A percentile compares a stretch with the other conserved stretches of the same genome.
These are phyloP conservation scores for Penicillium paradoxum DNA, from an alignment of 495 filamentous ascomycete species.

Conservation along the genomic window DNA sequence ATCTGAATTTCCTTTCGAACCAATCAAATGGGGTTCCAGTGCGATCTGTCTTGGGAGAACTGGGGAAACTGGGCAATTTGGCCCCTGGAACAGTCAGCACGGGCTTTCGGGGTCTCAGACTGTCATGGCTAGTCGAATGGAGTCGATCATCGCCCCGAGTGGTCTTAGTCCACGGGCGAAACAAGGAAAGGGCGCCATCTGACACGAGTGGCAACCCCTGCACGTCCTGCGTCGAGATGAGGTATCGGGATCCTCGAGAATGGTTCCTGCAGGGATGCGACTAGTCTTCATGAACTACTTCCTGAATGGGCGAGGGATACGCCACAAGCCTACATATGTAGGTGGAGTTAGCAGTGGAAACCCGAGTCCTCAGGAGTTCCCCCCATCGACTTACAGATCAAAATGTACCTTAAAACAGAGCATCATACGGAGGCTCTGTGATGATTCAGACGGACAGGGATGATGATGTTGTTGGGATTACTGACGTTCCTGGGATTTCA, in stretches of 20 bases:
- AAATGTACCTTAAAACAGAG: no score
- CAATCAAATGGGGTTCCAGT: background rate
- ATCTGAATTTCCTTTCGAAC: conserved; percentile 14
- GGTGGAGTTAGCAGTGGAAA: no score
- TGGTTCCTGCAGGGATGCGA: conserved; percentile 22
- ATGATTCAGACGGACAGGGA: conserved; percentile 20
- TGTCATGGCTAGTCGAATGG: background rate
- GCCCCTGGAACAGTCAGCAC: background rate
- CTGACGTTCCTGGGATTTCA: no score
- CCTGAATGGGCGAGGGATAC: conserved; percentile 4
- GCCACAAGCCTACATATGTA: background rate
- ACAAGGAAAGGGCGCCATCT: conserved; percentile 4
- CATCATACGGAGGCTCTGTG: conserved; percentile 17
- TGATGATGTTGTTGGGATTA: conserved; percentile 1
- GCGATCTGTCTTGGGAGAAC: background rate
- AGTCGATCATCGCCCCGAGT: background rate
- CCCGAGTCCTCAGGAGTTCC: no score
- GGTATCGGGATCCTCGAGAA: background rate
- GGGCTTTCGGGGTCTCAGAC: background rate
- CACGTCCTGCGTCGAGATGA: conserved; percentile 14
- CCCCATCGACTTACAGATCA: no score
- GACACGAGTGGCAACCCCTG: conserved; percentile 13
- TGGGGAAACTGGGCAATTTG: background rate
- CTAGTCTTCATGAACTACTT: conserved; percentile 17
- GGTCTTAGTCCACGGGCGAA: background rate